Conservation (phyloP, 148 eudicot genomes). For the Vaccinium vitisidaea region DNA sequence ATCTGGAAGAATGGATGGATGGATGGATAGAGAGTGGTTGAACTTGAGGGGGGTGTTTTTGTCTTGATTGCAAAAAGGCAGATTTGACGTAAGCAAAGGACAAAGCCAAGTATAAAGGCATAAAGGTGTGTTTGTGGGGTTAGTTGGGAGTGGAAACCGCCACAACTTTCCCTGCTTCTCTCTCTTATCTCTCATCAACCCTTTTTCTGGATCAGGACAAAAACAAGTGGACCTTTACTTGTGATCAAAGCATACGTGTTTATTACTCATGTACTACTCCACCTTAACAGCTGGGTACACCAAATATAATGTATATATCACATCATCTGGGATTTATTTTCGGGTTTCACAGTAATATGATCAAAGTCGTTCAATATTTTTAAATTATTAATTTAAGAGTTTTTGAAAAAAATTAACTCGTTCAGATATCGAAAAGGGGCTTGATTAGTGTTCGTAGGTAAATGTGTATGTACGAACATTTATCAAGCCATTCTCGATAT, state of each 20-base stretch:
- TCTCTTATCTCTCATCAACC: not conserved
- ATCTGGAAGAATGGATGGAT: no score
- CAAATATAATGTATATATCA: no score
- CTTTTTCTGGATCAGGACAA: slow-evolving; percentile 6
- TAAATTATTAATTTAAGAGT: no score
- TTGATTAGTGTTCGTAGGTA: no score
- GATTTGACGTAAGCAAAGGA: slow-evolving; percentile 20
- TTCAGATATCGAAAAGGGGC: no score
- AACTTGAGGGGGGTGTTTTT: slow-evolving; percentile 17
- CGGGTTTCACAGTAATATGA: no score
- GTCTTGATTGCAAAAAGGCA: slow-evolving; percentile 32
- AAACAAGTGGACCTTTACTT: not conserved
- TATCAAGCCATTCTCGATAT: no score
- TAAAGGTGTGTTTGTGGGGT: slow-evolving; percentile 21
- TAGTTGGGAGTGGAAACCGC: slow-evolving; percentile 13
- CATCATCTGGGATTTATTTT: no score
- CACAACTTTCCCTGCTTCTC: not conserved
- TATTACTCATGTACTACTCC: not conserved
- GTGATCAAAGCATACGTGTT: not conserved
- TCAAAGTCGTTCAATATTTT: no score
- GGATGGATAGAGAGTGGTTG: not conserved
- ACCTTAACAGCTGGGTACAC: not conserved
- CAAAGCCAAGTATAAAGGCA: slow-evolving; percentile 22
- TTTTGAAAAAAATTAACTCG: no score
- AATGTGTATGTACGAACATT: no score